Evolutionary conservation across 208 protist species (phyloP).

Genomic region (Leishmania braziliensis): DNA sequence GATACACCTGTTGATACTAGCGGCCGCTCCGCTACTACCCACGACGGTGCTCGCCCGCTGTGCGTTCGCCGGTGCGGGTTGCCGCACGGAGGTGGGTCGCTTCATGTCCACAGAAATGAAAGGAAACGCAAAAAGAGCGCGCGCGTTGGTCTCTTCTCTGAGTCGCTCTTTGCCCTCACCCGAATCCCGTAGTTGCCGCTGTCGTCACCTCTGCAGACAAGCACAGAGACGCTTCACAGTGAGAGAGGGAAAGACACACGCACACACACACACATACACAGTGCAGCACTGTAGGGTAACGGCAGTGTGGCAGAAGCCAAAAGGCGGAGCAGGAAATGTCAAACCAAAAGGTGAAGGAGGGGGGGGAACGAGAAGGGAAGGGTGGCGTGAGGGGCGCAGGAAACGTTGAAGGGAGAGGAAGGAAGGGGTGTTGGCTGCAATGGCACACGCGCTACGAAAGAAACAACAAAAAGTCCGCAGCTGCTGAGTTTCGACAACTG

Average conservation of each 20-base stretch:
- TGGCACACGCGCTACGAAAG: too few relatives aligned
- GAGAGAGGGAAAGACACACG: not conserved
- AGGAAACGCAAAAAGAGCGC: not conserved
- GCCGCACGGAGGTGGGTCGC: not conserved
- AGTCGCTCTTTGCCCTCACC: not conserved
- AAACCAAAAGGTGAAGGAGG: not conserved
- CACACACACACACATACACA: not conserved
- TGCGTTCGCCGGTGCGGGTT: not conserved
- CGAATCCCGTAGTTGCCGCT: not conserved
- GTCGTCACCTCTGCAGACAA: not conserved
- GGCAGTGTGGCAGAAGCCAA: not conserved
- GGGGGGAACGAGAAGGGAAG: not conserved
- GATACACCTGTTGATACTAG: not conserved
- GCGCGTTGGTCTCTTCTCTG: too few relatives aligned
- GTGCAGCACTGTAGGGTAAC: not conserved
- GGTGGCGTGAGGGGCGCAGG: not conserved
- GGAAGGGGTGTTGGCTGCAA: not conserved
- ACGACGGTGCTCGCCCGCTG: not conserved
- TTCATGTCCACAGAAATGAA: not conserved
- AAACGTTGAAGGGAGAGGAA: not conserved
- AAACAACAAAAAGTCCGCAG: not conserved
- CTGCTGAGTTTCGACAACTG: not conserved
- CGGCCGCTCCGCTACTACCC: not conserved
- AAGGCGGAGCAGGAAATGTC: not conserved
- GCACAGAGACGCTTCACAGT: not conserved